phyloP scores from a whole-genome alignment of 345 rosid species.

The Melaleuca quinquenervia region DNA sequence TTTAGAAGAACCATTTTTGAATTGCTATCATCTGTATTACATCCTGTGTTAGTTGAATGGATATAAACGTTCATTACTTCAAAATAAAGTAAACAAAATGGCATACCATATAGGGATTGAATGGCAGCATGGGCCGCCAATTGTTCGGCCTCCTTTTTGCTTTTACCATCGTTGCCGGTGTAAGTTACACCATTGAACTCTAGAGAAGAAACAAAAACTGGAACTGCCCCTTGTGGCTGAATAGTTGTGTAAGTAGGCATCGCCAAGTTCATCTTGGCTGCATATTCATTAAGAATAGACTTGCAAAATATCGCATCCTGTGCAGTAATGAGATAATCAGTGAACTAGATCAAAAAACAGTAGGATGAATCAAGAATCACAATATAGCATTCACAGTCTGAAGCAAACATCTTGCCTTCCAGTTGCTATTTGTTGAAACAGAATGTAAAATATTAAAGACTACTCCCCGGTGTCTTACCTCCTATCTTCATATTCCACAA shows the following conservation, averaged over 20 bases:
- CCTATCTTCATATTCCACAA: neutral
- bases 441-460: neutral
- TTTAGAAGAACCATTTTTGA: neutral
- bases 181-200: neutral
- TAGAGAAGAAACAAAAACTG: neutral
- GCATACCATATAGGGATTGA: neutral
- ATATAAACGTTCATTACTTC: neutral
- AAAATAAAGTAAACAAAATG: neutral
- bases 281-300: neutral
- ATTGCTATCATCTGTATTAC: neutral
- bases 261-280: neutral
- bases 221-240: neutral
- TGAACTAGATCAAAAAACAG: neutral
- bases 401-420: neutral
- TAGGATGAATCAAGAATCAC: neutral
- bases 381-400: neutral
- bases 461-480: neutral
- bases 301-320: neutral
- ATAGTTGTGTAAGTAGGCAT: neutral
- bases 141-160: neutral
- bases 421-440: neutral
- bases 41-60: neutral
- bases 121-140: neutral
- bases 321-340: neutral
- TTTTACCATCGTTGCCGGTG: neutral